A percentile compares a stretch with the other conserved stretches of the same genome.
These are phyloP conservation scores for Colletotrichum eleusines DNA, from an alignment of 2,329 filamentous ascomycete species.

Conservation along the genomic window DNA sequence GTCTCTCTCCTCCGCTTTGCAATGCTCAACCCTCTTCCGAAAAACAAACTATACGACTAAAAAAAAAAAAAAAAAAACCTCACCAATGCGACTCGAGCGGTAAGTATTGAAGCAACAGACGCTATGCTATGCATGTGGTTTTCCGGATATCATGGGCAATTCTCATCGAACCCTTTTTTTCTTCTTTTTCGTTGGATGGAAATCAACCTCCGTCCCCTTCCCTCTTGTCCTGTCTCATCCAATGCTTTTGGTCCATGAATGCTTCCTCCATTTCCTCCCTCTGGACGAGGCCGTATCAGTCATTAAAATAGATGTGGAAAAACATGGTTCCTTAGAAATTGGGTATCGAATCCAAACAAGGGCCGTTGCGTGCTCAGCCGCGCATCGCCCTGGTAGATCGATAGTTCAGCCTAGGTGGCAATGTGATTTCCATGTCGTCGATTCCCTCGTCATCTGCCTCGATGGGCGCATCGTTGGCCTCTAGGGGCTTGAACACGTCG, in stretches of 20 bases:
- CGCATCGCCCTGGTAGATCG: slow-evolving; percentile 58
- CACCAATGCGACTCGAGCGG: slow-evolving; percentile 22
- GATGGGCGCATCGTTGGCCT: slow-evolving; percentile 35
- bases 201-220: background rate
- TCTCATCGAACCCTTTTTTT: background rate
- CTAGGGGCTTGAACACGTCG: slow-evolving; percentile 36
- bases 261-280: background rate
- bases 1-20: background rate
- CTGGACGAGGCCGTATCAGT: slow-evolving; percentile 36
- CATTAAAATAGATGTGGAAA: slow-evolving; percentile 20
- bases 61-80: no score
- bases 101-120: slow-evolving; percentile 38
- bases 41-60: slow-evolving; percentile 5
- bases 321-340: slow-evolving; percentile 4
- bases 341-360: background rate
- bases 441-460: slow-evolving; percentile 57
- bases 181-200: slow-evolving; percentile 10
- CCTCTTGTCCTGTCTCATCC: background rate
- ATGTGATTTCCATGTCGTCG: slow-evolving; percentile 51
- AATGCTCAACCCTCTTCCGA: background rate
- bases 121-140: slow-evolving; percentile 40
- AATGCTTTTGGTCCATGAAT: slow-evolving; percentile 27
- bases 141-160: slow-evolving; percentile 24
- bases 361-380: slow-evolving; percentile 2
- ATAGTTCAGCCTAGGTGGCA: slow-evolving; percentile 55